phyloP scores from a whole-genome alignment of 2,329 filamentous ascomycete species.

The Botrytis cinerea region DNA sequence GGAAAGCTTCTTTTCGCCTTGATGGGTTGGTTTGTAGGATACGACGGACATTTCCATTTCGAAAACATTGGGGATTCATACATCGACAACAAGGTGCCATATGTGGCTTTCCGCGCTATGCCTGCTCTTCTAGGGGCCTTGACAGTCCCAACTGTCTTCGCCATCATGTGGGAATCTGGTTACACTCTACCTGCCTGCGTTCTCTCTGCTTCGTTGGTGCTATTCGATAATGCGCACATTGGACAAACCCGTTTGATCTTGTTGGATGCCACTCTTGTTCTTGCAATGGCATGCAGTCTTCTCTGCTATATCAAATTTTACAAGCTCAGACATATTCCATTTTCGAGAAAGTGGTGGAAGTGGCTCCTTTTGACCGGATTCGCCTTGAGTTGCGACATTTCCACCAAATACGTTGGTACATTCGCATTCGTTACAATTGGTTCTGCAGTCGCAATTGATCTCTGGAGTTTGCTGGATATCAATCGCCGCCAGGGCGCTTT shows the following conservation, averaged over 20 bases:
- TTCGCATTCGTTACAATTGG: conserved; percentile 98
- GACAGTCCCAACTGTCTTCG: conserved; percentile 89
- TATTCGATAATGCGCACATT: conserved; percentile 97
- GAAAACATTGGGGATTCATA: conserved; percentile 99
- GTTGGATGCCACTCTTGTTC: conserved; percentile 88
- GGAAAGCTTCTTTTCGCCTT: conserved; percentile 97
- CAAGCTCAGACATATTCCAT: conserved; percentile 86
- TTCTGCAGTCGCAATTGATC: conserved; percentile 87
- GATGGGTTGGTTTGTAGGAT: conserved; percentile 96
- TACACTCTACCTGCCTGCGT: conserved; percentile 94
- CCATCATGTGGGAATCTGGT: conserved; percentile 99
- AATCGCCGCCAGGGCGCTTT: conserved; percentile 82
- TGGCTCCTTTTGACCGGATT: conserved; percentile 96
- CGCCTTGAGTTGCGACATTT: conserved; percentile 93
- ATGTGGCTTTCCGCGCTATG: conserved; percentile 92
- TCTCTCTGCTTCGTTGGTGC: conserved; percentile 79
- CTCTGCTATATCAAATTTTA: conserved; percentile 97
- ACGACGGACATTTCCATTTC: conserved; percentile 95
- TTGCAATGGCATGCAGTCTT: conserved; percentile 94
- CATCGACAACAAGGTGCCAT: conserved; percentile 94
- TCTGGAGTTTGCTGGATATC: conserved; percentile 92
- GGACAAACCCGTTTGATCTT: conserved; percentile 94
- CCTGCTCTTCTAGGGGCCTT: conserved; percentile 89
- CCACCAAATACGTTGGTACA: conserved; percentile 94
- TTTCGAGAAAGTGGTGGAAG: conserved; percentile 99